Percentiles rank a stretch among this genome's conserved stretches.
Conservation (phyloP, 2,329 filamentous ascomycete species). For the Tolypocladium paradoxum region DNA sequence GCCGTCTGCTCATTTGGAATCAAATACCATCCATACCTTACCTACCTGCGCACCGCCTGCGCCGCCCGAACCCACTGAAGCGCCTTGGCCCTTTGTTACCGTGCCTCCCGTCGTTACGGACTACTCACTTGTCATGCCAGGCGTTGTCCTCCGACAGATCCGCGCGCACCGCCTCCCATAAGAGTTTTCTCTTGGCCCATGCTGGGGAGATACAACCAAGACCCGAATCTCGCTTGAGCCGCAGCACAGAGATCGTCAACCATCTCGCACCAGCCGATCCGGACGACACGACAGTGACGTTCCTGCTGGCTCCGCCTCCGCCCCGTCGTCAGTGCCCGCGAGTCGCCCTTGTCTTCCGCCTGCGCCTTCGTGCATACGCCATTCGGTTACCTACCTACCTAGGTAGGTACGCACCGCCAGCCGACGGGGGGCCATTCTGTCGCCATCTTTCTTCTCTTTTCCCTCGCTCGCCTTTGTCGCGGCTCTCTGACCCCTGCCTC, state of each 20-base stretch:
- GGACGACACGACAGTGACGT: background rate
- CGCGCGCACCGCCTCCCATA: constrained; percentile 1
- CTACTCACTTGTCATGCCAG: background rate
- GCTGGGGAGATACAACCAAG: background rate
- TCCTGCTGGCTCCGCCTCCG: background rate
- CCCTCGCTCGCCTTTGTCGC: no score
- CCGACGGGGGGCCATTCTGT: background rate
- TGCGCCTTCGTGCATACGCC: background rate
- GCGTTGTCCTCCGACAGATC: constrained; percentile 1
- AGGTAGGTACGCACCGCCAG: background rate
- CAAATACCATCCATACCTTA: no score
- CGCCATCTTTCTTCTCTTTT: background rate
- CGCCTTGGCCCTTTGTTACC: no score
- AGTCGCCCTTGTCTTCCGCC: background rate
- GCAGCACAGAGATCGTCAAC: background rate
- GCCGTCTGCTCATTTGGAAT: background rate
- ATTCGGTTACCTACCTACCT: no score
- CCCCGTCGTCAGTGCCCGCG: background rate
- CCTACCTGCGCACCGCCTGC: background rate
- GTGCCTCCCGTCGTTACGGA: no score
- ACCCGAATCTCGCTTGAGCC: background rate
- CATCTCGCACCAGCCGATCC: background rate
- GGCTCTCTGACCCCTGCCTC: no score
- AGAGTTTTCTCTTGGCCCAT: background rate
- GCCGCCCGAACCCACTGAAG: background rate